Evolutionary conservation across 805 yeast species (phyloP).

Genomic region (Pichia heedii): DNA sequence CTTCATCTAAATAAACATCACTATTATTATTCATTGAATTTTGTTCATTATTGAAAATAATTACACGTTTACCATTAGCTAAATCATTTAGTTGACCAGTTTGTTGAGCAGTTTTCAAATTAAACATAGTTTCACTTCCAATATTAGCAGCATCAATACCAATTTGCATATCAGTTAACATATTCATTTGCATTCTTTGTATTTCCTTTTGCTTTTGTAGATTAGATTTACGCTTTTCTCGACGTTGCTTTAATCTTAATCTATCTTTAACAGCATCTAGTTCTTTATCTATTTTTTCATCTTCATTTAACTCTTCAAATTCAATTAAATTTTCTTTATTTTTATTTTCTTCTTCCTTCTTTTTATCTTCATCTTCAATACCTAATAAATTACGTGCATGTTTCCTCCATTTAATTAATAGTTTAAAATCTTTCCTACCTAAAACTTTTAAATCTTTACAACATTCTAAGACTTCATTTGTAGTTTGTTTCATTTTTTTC

Average conservation of each 20-base stretch:
- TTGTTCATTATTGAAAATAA: conserved; percentile 49
- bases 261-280: conserved; percentile 63
- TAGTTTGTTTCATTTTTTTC: conserved; percentile 66
- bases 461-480: conserved; percentile 71
- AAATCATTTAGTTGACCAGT: conserved; percentile 72
- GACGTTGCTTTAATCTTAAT: conserved; percentile 57
- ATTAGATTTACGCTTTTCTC: conserved; percentile 76
- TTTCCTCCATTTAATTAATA: conserved; percentile 79
- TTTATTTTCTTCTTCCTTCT: conserved; percentile 36
- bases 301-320: conserved; percentile 71
- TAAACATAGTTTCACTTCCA: conserved; percentile 75
- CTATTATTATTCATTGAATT: conserved; percentile 35
- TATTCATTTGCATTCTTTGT: conserved; percentile 87
- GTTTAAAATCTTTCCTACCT: conserved; percentile 89
- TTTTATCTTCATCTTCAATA: conserved; percentile 45
- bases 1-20: conserved; percentile 24
- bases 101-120: conserved; percentile 75
- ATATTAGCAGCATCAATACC: conserved; percentile 86
- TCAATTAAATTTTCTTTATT: conserved; percentile 46
- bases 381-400: conserved; percentile 74
- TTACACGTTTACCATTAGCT: conserved; percentile 64
- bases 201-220: conserved; percentile 83
- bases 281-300: conserved; percentile 82
- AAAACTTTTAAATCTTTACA: conserved; percentile 86
- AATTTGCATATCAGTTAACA: conserved; percentile 85